Evolutionary conservation across 1,139 yeast genomes (phyloP).

Genomic region (Candida albicans): DNA sequence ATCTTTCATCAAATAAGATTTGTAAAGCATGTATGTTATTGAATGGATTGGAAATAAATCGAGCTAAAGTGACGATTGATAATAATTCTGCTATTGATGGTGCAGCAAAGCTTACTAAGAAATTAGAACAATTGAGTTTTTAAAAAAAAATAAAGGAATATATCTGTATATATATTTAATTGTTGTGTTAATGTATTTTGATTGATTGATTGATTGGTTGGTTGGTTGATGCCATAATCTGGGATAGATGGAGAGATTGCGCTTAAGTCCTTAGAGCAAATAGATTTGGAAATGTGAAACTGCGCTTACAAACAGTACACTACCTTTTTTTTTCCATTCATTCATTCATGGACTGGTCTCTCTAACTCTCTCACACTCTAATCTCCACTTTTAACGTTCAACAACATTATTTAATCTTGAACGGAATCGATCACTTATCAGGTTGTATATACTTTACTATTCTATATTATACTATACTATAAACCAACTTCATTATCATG

Average conservation of each 20-base stretch:
- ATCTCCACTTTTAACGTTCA: too few species aligned
- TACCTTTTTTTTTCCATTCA: too few species aligned
- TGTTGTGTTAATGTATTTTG: background rate
- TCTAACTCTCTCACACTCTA: too few species aligned
- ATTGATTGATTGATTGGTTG: background rate
- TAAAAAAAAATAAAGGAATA: slow-evolving; percentile 24
- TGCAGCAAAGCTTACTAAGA: slow-evolving; percentile 66
- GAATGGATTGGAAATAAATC: slow-evolving; percentile 76
- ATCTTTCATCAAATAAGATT: slow-evolving; percentile 79
- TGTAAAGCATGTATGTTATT: slow-evolving; percentile 93
- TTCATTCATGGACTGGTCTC: too few species aligned
- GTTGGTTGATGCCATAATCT: too few species aligned
- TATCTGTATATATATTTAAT: background rate
- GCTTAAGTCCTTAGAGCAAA: too few species aligned
- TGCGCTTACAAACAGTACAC: too few species aligned
- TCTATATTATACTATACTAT: background rate
- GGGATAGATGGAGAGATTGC: too few species aligned
- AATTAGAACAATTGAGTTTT: slow-evolving; percentile 65
- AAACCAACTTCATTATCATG: slow-evolving; percentile 21
- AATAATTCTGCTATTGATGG: slow-evolving; percentile 55
- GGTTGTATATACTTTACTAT: too few species aligned
- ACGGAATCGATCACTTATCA: too few species aligned
- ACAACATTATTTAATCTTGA: too few species aligned
- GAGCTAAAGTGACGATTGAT: slow-evolving; percentile 62
- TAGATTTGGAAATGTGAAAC: too few species aligned